These are phyloP conservation scores for Rhodotorula kratochvilovae DNA, from an alignment of 768 basidiomycete species.

Conservation along the genomic window DNA sequence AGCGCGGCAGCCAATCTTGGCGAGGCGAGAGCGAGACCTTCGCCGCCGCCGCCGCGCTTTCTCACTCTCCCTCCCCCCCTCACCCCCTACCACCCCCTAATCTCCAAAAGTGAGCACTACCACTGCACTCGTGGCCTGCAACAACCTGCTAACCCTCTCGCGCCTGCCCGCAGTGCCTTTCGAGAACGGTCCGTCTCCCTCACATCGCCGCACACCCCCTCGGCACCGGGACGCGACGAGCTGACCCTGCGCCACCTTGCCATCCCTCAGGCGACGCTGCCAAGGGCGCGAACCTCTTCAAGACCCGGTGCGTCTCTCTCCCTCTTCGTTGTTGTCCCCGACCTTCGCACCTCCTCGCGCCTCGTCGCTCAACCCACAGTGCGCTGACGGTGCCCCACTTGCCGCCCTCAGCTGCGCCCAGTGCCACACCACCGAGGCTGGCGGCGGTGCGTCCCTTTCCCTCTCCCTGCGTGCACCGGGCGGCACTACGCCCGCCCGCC, in stretches of 20 bases:
- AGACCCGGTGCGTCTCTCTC: conserved; percentile 56
- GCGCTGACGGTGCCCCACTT: not conserved
- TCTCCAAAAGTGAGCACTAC: not conserved
- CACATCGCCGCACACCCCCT: not conserved
- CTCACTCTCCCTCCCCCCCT: too few relatives aligned
- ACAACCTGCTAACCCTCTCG: not conserved
- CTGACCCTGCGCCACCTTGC: not conserved
- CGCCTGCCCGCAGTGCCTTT: conserved; percentile 20
- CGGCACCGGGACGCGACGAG: not conserved
- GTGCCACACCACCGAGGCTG: conserved; percentile 77
- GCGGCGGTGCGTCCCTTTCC: conserved; percentile 48
- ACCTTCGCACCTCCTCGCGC: not conserved
- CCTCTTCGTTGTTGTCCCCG: not conserved
- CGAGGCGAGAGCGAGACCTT: too few relatives aligned
- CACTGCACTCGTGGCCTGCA: not conserved
- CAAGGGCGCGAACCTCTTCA: conserved; percentile 94
- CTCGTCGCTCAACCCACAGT: not conserved
- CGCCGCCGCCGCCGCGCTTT: too few relatives aligned
- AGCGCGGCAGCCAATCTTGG: too few relatives aligned
- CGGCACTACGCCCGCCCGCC: not conserved
- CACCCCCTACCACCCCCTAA: too few relatives aligned
- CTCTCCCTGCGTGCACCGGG: not conserved
- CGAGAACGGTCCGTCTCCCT: conserved; percentile 7
- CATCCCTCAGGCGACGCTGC: conserved; percentile 62
- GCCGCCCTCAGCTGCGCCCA: conserved; percentile 63